Percentiles rank a stretch among this genome's conserved stretches.
Evolutionary conservation across 1,139 yeast genomes (phyloP).

Genomic region (Williopsis jadinii): DNA sequence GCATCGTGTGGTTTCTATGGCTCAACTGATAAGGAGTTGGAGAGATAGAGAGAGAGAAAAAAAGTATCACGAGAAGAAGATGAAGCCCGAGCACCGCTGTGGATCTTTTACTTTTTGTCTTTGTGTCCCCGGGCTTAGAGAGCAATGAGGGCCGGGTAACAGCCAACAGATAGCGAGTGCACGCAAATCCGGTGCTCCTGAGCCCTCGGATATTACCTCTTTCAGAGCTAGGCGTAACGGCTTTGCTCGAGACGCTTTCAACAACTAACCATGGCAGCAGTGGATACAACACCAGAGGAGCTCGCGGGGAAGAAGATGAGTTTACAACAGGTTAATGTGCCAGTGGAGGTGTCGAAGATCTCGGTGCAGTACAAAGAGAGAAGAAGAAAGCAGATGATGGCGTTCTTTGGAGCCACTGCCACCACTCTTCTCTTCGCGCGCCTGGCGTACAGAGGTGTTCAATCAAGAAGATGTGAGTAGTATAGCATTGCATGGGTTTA

Average conservation of each 20-base stretch:
- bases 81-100: no score
- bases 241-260: no score
- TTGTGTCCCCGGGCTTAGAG: no score
- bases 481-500: no score
- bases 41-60: no score
- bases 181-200: no score
- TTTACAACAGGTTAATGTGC: slow-evolving; percentile 8
- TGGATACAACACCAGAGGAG: no score
- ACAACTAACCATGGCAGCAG: no score
- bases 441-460: slow-evolving; percentile 67
- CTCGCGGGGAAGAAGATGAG: background rate
- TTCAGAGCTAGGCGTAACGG: background rate
- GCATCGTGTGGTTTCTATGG: slow-evolving; percentile 22
- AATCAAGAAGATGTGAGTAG: slow-evolving; percentile 43
- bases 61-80: no score
- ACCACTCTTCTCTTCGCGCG: slow-evolving; percentile 67
- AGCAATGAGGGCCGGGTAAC: background rate
- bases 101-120: no score
- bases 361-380: slow-evolving; percentile 29
- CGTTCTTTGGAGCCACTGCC: slow-evolving; percentile 68
- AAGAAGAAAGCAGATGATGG: slow-evolving; percentile 63
- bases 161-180: background rate
- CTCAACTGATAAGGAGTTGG: no score
- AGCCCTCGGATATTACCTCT: background rate
- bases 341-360: slow-evolving; percentile 11